These are phyloP conservation scores for Delitschia confertaspora DNA, from an alignment of 495 filamentous ascomycete genomes.

Conservation along the genomic window DNA sequence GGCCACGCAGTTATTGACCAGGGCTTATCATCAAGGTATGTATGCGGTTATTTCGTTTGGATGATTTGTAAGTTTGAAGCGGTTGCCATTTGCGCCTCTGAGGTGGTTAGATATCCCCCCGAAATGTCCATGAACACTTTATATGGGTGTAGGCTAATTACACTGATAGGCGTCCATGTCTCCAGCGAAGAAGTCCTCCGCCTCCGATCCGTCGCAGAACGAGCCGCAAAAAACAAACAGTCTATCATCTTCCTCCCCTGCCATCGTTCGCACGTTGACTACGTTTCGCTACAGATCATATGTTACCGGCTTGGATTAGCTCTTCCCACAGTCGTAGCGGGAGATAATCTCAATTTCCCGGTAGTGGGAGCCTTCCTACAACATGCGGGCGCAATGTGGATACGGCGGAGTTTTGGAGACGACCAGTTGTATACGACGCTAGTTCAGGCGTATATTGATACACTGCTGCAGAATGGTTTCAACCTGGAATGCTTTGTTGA, in stretches of 20 bases:
- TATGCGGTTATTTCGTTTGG: neutral
- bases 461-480: conserved; percentile 76
- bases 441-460: conserved; percentile 94
- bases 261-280: conserved; percentile 91
- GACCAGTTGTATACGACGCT: conserved; percentile 83
- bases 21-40: conserved; percentile 86
- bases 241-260: conserved; percentile 94
- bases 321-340: conserved; percentile 86
- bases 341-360: conserved; percentile 93
- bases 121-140: too few species aligned
- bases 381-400: conserved; percentile 89
- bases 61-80: neutral
- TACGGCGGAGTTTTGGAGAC: conserved; percentile 83
- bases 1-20: conserved; percentile 73
- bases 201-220: conserved; percentile 67
- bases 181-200: conserved; percentile 86
- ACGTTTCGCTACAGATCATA: conserved; percentile 85
- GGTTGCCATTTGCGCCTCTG: neutral
- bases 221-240: conserved; percentile 78
- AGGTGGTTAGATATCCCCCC: neutral
- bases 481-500: conserved; percentile 98
- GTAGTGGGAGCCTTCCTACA: conserved; percentile 83
- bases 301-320: conserved; percentile 87
- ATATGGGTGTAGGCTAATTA: too few species aligned
- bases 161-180: conserved; percentile 70